Evolutionary conservation across 352 stramenopile species (phyloP), one percentile per base, ranked within the genome.

Genomic region (Halophytophthora polymorphica): DNA sequence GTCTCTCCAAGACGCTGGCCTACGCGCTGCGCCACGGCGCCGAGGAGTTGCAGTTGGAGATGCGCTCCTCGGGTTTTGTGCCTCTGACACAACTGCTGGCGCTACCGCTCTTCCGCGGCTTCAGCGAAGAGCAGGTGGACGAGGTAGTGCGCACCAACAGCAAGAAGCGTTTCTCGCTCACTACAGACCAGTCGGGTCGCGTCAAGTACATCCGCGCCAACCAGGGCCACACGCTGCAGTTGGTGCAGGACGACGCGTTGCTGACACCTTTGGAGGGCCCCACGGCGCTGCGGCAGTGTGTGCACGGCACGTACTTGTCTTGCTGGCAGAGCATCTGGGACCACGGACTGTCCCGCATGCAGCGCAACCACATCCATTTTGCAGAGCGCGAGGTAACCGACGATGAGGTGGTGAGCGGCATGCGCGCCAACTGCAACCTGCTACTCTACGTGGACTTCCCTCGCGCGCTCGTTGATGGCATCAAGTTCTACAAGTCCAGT

Each of bases 301-400:
- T 94, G 42, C 84, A 94, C 54, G 84, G 84, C 40, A 93, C 84
- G 44, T 94, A 92, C 51, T 18, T 62, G 12, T 67, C 77, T 23
- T 74, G 74, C 42, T 94, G 84, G 84, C 62, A 70, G 5, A 83
- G 75, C 35, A 94, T 94, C 33, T 54, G 61, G 36, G 53, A 61
- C 13, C 54, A 51, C 0, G 86, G 86, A 0, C 53, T 96, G 5
- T 85, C 59, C 17, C 83, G 83, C 15, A 96, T 96, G 86, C 58
- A 66, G 49, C 68, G 86, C 5, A 96, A 96, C 45, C 86, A 96
- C 46, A 90, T 96, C 21, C 86, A 96, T 54, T 90, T 94, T 52
- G 76, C 83, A 12, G 61, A 88, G 13, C 60, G 50, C 7, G 75
- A 90, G 15, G 54, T 71, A 1, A 50, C 42, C 18, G 58, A 63